phyloP scores from a whole-genome alignment of 2,329 filamentous ascomycete species.

The Alternaria sp. region DNA sequence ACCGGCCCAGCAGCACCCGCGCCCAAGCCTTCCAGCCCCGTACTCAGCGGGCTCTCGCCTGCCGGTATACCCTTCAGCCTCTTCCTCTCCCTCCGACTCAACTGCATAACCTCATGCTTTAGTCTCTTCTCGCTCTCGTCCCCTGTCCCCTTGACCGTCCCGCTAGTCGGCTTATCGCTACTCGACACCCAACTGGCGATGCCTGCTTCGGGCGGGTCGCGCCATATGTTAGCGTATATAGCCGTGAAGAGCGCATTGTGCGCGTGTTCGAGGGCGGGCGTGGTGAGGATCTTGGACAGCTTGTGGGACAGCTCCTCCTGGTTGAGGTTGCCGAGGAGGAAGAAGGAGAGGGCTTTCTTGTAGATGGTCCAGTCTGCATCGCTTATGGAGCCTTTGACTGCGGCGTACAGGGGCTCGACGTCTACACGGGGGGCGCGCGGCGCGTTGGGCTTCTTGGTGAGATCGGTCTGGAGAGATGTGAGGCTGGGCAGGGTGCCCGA shows the following conservation, averaged over 20 bases:
- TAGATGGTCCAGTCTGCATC: constrained; percentile 65
- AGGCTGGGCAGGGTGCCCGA: constrained; percentile 43
- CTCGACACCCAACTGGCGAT: constrained; percentile 70
- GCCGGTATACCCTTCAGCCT: constrained; percentile 62
- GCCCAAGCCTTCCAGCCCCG: constrained; percentile 10
- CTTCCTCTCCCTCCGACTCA: constrained; percentile 65
- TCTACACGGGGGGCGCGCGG: constrained; percentile 65
- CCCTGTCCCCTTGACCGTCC: constrained; percentile 70
- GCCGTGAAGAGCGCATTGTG: constrained; percentile 68
- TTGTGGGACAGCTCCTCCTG: constrained; percentile 65
- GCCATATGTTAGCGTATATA: constrained; percentile 64
- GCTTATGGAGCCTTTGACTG: constrained; percentile 65
- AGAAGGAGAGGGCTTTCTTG: constrained; percentile 63
- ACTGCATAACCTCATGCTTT: constrained; percentile 69
- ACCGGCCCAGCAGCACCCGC: constrained; percentile 23
- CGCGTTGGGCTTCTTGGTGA: constrained; percentile 54
- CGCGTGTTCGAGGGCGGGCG: constrained; percentile 61
- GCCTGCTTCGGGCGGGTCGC: constrained; percentile 67
- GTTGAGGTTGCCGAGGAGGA: constrained; percentile 66
- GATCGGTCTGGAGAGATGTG: constrained; percentile 49
- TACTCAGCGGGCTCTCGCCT: constrained; percentile 26
- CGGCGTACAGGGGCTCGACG: constrained; percentile 66
- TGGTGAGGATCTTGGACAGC: constrained; percentile 62
- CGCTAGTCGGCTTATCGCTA: constrained; percentile 73
- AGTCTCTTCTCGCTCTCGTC: constrained; percentile 68